phyloP scores from a whole-genome alignment of 345 rosid species.

The Xanthoceras sorbifolium region DNA sequence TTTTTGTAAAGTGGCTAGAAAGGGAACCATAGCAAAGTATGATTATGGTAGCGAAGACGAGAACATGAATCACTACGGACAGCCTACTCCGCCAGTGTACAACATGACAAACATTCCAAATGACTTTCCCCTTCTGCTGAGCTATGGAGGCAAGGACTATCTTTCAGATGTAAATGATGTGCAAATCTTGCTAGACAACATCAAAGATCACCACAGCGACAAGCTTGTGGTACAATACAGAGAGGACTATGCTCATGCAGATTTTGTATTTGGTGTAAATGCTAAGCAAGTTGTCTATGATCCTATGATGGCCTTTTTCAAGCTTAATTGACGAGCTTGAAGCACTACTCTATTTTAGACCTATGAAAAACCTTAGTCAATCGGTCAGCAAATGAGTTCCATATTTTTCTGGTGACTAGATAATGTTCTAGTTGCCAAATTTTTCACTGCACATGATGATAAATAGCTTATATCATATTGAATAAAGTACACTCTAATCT shows the following conservation, averaged over 20 bases:
- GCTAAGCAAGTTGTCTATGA: conserved; percentile 42
- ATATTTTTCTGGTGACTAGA: too few species aligned
- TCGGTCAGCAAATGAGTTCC: background rate
- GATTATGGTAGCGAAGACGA: conserved; percentile 40
- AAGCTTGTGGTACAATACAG: conserved; percentile 39
- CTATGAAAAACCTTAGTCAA: background rate
- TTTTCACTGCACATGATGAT: too few species aligned
- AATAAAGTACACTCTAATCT: too few species aligned
- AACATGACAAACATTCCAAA: conserved; percentile 48
- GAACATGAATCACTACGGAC: conserved; percentile 51
- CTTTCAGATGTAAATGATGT: conserved; percentile 49
- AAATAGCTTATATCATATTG: too few species aligned
- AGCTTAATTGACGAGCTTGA: conserved; percentile 18
- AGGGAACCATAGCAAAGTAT: conserved; percentile 47
- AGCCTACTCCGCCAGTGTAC: conserved; percentile 53
- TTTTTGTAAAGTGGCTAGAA: conserved; percentile 40
- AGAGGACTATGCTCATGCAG: conserved; percentile 49
- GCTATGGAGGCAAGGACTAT: conserved; percentile 50
- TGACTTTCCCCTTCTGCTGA: conserved; percentile 45
- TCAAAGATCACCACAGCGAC: conserved; percentile 41
- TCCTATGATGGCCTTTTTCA: conserved; percentile 47
- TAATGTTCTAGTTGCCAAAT: too few species aligned
- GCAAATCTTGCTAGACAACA: conserved; percentile 31
- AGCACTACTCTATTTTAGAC: background rate
- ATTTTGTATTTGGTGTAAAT: conserved; percentile 43